Evolutionary conservation across 495 filamentous ascomycete species (phyloP).

Genomic region (Penicillium cosmopolitanum): DNA sequence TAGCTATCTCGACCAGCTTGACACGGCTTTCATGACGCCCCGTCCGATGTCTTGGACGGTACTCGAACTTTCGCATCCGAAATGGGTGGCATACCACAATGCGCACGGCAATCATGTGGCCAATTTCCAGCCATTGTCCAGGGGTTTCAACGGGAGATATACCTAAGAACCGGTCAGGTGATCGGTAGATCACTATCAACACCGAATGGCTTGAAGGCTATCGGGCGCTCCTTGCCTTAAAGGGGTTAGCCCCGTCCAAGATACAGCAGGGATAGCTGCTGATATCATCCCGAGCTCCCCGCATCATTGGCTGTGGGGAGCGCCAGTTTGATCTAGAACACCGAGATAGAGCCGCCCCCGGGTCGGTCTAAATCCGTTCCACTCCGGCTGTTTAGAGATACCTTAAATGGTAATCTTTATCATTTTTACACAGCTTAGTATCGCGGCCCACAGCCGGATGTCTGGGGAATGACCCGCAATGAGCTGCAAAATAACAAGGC

Average conservation of each 20-base stretch:
- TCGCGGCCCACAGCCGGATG: slow-evolving; percentile 1
- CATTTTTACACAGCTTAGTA: slow-evolving; percentile 2
- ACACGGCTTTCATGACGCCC: slow-evolving; percentile 1
- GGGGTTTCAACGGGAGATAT: slow-evolving; percentile 21
- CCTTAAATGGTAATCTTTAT: slow-evolving; percentile 8
- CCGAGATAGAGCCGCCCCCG: slow-evolving; percentile 11
- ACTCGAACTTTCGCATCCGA: slow-evolving; percentile 3
- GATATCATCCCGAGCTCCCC: slow-evolving; percentile 2
- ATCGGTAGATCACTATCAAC: slow-evolving; percentile 23
- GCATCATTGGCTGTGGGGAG: slow-evolving; percentile 6
- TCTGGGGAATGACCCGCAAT: slow-evolving; percentile 5
- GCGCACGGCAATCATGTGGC: slow-evolving; percentile 21
- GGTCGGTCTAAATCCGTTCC: slow-evolving; percentile 15
- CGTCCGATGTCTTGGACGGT: slow-evolving; percentile 6
- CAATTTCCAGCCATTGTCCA: slow-evolving; percentile 8
- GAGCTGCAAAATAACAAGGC: not conserved
- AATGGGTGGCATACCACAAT: not conserved
- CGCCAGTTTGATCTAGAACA: slow-evolving; percentile 11
- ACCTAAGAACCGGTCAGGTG: slow-evolving; percentile 30
- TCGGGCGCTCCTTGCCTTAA: slow-evolving; percentile 5
- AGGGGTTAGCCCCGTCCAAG: not conserved
- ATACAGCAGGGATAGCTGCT: not conserved
- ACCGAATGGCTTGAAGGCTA: slow-evolving; percentile 29
- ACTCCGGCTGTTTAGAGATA: slow-evolving; percentile 10
- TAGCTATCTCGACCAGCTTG: slow-evolving; percentile 1